Evolutionary conservation across 768 basidiomycete genomes (phyloP), one percentile per base, ranked within the genome.

Genomic region (Podaxis sp.): DNA sequence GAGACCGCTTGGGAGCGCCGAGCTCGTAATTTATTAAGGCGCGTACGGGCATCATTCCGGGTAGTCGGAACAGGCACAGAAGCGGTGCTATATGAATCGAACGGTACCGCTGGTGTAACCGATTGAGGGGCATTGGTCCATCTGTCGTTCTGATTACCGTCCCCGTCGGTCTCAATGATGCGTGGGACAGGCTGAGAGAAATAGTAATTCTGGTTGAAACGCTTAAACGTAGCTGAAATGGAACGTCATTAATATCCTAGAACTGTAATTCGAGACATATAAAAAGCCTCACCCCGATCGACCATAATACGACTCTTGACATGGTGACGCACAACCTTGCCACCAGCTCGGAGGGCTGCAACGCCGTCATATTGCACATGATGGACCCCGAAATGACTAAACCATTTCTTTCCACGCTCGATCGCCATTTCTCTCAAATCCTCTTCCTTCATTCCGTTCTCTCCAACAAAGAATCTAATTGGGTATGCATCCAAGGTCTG

Each of bases 261-360:
- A 17, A 2, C 36, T 12, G 17, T 2, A 9, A 50, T 37, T 25
- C 50, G 19, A 12, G 40, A 27, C 56, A 37, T 50, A 50, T 29
- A 51, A 51, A 27, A 25, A 64, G 19, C 69, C 71, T 25, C 65
- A 83, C 82, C 77, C 69, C 84, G 72, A 67, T 88, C 87, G 47
- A 88, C 73, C 84, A 88, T 87, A 59, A 87, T 80, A 17, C 86
- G 76, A 47, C 85, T 79, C 46, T 76, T 61, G 49, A 87, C 85
- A 60, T 80, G 84, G 59, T 84, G 83, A 64, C 80, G 83, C 57
- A 80, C 53, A n/a, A 77, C 58, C 58, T 72, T 78, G 61, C 72
- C 73, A 2, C 68, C 69, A 9, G 51, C 43, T 53, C 77, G 78
- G 19, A 78, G 59, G 11, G 77, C 80, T 13, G 81, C 84, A 25